Evolutionary conservation across 192 early-diverging fungal species (phyloP), one percentile per base, ranked within the genome.

Genomic region (Coemansia guatemalensis): DNA sequence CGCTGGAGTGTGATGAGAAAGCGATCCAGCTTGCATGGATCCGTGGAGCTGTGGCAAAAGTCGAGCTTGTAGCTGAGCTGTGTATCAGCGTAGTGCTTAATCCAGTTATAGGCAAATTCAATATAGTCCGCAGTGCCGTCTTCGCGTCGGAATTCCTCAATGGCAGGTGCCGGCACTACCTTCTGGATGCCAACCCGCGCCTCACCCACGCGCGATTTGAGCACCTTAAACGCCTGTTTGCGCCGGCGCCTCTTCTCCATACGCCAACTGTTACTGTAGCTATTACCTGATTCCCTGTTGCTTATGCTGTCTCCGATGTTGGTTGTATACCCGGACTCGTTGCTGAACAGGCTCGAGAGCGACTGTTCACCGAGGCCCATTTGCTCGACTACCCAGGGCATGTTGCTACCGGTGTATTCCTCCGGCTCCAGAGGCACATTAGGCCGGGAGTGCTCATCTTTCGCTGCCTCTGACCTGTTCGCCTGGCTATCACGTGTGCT

Each of bases 371-470:
- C 78, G 68, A 81, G 61, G 22, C 60, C 60, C 78, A 81, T 68
- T 60, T 81, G 78, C 58, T 71, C 69, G 2, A 81, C 62, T 12
- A 81, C 32, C 78, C 78, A 81, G 3, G 78, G 73, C 59, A 75
- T 60, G 25, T 53, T 59, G 39, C 24, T 50, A 8, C 64, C 62
- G 11, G 14, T 49, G 49, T 62, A 56, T 58, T 82, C 79, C 8
- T 77, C 74, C 1, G 79, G 79, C 71, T 82, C 79, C 0, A 77
- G 53, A 5, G 79, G 79, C 70, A 70, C 54, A 25, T 82, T 82
- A 20, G 65, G 64, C 30, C 61, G 60, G 8, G 11, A 18, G 24
- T 48, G 47, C 17, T 35, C 14, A 5, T 32, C 41, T 17, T 30
- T 48, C 27, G 22, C 20, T 2, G n/a, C 44, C 0, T 41, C 18